Conservation (phyloP, 179 eudicot genomes). For the Vitellaria paradoxa region DNA sequence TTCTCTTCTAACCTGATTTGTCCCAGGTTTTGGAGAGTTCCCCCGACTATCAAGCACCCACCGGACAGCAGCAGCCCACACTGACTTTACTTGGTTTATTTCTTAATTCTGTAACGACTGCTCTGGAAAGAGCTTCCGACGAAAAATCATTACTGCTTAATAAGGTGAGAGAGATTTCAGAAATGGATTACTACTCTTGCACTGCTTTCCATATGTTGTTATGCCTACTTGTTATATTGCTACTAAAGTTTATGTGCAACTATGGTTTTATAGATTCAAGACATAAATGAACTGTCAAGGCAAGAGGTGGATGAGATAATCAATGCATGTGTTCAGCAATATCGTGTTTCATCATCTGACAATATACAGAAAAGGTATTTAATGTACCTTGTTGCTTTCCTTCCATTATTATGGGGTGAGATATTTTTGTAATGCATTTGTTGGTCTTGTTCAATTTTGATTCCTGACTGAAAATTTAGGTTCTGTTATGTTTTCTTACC, state of each 20-base stretch:
- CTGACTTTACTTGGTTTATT: constrained; percentile 54
- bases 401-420: neutral
- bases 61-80: constrained; percentile 72
- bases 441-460: neutral
- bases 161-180: constrained; percentile 48
- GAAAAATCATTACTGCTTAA: constrained; percentile 77
- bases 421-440: neutral
- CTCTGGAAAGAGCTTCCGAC: constrained; percentile 84
- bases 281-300: constrained; percentile 90
- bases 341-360: constrained; percentile 63
- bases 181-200: neutral
- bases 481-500: neutral
- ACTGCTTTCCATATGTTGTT: constrained; percentile 12
- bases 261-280: constrained; percentile 64
- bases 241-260: constrained; percentile 3
- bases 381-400: neutral
- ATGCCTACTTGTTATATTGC: constrained; percentile 6
- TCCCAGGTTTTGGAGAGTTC: constrained; percentile 61
- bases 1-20: constrained; percentile 11
- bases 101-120: constrained; percentile 56
- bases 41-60: constrained; percentile 39
- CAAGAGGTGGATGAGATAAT: constrained; percentile 96
- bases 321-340: constrained; percentile 48
- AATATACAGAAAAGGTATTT: constrained; percentile 80
- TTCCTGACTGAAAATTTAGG: neutral